Base-by-base conservation (phyloP, 129 eudicot genomes). In the Calendula officinalis region DNA sequence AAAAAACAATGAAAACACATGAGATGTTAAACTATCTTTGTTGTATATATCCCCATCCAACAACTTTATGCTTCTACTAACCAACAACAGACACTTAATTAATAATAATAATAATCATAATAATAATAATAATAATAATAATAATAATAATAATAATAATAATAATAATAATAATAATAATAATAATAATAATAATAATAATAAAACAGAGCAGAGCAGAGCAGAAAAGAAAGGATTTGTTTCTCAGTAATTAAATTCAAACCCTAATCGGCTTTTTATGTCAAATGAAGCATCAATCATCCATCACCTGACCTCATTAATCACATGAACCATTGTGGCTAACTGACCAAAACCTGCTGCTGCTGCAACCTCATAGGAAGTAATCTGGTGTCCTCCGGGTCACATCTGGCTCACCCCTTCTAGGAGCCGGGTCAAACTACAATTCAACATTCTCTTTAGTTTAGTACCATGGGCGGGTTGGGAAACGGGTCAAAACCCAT, bases 391-490 rank as follows among this genome's bases (percentile, higher is more conserved):
- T 86, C 78, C 95, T 80, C 5, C 95, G 86, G 27, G 95, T 86
- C 14, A 86, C 95, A 69, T 86, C 95, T 32, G 95, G 95, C 74
- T 86, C 95, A 10, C 95, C 95, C 69, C 95, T 83, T 71, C 95
- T 81, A 1, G 95, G 95, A 57, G 95, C 95, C 50, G 95, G 95
- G 36, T 86, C 97, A 80, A 89, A 89, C 97, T 89, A 90, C 80
- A 70, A 70, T 9, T 7, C 30, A 8, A 52, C 3, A 49, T 54
- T 67, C 43, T 67, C 8, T 32, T 67, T 54, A 67, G 62, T 30
- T 47, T 36, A 30, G 30, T 12, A 22, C 17, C 5, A 16, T 6
- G 57, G 57, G 36, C 3, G n/a, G 57, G 57, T 16, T 12, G 7
- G 4, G 54, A 14, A n/a, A 48, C 17, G 22, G 22, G 60, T 55